Base-by-base conservation (phyloP, 495 filamentous ascomycete genomes). In the Xylaria cubensis region DNA sequence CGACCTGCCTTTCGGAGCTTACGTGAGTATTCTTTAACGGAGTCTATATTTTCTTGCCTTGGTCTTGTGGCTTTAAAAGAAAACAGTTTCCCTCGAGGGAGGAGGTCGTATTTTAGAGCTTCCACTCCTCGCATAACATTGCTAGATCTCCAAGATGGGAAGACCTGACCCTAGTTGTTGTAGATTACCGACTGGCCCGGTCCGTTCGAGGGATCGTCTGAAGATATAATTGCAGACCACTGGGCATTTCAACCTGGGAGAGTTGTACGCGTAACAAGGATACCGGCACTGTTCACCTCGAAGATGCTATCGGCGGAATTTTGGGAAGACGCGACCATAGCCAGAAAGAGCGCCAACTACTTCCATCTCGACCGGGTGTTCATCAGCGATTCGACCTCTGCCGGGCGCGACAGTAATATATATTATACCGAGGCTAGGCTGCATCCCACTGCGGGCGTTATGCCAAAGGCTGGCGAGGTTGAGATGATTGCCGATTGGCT, bases 281-380 rank as follows among this genome's bases (percentile, higher is more conserved):
- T 70, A 17, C 12, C 58, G n/a, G 42, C 56, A 1, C 12, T 63
- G 4, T 70, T 46, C 36, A 1, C 12, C 0, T 51, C 68, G n/a
- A 62, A 24, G 12, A 6, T 70, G 12, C 15, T 70, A 13, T 61
- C 53, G 19, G 56, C 48, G 10, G n/a, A 15, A 10, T 70, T 63
- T 19, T 70, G 68, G 68, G 9, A 42, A 0, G 26, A 63, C 19
- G 56, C n/a, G 6, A 26, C 9, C 0, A 39, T 51, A 46, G 0
- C 56, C 19, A 44, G 46, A 2, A 70, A 70, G 8, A 70, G 68
- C 44, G 68, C 51, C 12, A 21, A 51, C 58, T 55, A 41, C 32
- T 70, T 70, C 44, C 29, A 24, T n/a, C 19, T 8, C 3, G 50
- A 26, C 46, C 46, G 24, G 17, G 2, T 56, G 17, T 56, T 56